phyloP scores from a whole-genome alignment of 768 basidiomycete species.

The Lentinula raphanica region DNA sequence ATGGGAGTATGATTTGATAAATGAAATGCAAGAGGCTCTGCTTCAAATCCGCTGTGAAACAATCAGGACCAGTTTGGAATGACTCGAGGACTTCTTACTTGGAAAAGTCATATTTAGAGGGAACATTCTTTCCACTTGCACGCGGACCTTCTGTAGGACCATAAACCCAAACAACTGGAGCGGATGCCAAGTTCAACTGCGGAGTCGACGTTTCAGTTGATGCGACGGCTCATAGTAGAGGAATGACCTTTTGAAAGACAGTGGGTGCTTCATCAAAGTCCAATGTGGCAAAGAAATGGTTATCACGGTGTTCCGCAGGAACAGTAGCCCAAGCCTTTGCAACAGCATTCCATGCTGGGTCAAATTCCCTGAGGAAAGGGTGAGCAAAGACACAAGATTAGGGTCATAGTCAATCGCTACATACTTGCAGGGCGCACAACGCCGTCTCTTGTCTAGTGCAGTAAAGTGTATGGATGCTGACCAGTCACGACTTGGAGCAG shows the following conservation, averaged over 20 bases:
- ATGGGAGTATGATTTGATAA: slow-evolving; percentile 72
- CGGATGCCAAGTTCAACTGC: slow-evolving; percentile 78
- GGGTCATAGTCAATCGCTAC: no score
- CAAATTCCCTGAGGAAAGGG: slow-evolving; percentile 72
- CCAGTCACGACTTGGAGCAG: slow-evolving; percentile 75
- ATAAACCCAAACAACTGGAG: slow-evolving; percentile 79
- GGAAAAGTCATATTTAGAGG: slow-evolving; percentile 73
- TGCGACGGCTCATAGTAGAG: neutral
- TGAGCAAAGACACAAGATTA: no score
- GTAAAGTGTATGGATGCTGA: slow-evolving; percentile 86
- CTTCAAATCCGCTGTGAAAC: slow-evolving; percentile 69
- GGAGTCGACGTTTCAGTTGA: neutral
- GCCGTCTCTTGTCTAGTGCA: slow-evolving; percentile 73
- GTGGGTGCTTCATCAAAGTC: slow-evolving; percentile 78
- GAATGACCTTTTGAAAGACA: slow-evolving; percentile 73
- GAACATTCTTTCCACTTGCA: slow-evolving; percentile 46
- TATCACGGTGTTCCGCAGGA: slow-evolving; percentile 55
- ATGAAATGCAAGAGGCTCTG: slow-evolving; percentile 70
- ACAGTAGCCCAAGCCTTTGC: slow-evolving; percentile 77
- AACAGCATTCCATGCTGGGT: slow-evolving; percentile 76
- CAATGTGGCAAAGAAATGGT: slow-evolving; percentile 88
- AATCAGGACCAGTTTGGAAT: neutral
- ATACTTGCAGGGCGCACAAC: slow-evolving; percentile 90
- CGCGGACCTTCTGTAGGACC: slow-evolving; percentile 69
- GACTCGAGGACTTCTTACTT: slow-evolving; percentile 39